Evolutionary conservation across 805 yeast genomes (phyloP).

Genomic region (Saturnispora halmiae): DNA sequence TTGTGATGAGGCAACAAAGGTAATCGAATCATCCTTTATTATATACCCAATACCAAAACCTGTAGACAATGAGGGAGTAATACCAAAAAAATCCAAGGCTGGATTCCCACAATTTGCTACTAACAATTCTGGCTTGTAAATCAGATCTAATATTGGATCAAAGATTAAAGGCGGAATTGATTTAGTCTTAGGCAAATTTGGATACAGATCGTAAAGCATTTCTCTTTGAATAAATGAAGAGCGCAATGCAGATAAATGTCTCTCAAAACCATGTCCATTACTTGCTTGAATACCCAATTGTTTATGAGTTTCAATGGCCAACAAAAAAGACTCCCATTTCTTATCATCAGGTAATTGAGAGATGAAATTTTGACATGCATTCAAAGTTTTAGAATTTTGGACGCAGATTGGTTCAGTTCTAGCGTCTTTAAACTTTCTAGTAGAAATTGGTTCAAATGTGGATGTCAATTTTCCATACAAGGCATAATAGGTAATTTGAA

Average conservation of each 20-base stretch:
- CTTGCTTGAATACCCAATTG: slow-evolving; percentile 42
- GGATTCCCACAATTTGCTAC: slow-evolving; percentile 55
- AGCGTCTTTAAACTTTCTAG: slow-evolving; percentile 57
- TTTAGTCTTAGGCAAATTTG: slow-evolving; percentile 30
- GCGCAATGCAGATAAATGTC: slow-evolving; percentile 58
- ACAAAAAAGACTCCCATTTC: slow-evolving; percentile 42
- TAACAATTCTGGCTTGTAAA: slow-evolving; percentile 31
- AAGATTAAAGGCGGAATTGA: slow-evolving; percentile 37
- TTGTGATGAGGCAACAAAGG: slow-evolving; percentile 45
- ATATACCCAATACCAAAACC: slow-evolving; percentile 54
- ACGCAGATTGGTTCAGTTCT: slow-evolving; percentile 63
- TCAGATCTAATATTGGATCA: slow-evolving; percentile 29
- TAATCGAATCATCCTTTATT: slow-evolving; percentile 42
- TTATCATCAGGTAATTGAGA: slow-evolving; percentile 39
- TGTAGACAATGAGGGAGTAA: slow-evolving; percentile 49
- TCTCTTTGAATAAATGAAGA: slow-evolving; percentile 46
- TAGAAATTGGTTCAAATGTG: slow-evolving; percentile 44
- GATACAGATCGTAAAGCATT: slow-evolving; percentile 36
- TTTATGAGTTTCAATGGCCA: slow-evolving; percentile 45
- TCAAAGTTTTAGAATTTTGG: slow-evolving; percentile 44
- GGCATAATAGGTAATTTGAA: slow-evolving; percentile 48
- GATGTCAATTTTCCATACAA: slow-evolving; percentile 40
- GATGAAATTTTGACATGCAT: slow-evolving; percentile 54
- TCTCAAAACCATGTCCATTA: slow-evolving; percentile 60
- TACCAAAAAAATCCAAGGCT: slow-evolving; percentile 47